Conservation (phyloP, 805 yeast species). For the Suhomyces xylopsoci region DNA sequence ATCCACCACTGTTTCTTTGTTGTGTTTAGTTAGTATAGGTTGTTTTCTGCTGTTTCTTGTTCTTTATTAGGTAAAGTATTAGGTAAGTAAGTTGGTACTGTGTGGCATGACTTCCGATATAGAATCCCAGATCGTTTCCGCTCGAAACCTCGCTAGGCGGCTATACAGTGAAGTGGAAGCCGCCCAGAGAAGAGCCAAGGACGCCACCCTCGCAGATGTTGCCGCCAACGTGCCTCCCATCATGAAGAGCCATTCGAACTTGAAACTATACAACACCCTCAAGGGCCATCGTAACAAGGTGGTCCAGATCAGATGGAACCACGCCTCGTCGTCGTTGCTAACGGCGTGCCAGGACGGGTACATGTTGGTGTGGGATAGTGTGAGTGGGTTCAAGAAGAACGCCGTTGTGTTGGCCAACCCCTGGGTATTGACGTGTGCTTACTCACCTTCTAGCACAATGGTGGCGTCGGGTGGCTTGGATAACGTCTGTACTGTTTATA, state of each 20-base stretch:
- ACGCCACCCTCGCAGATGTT: slow-evolving; percentile 43
- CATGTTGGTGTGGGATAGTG: slow-evolving; percentile 78
- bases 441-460: slow-evolving; percentile 60
- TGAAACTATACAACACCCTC: slow-evolving; percentile 37
- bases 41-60: too few relatives aligned
- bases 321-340: slow-evolving; percentile 55
- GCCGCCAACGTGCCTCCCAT: slow-evolving; percentile 31
- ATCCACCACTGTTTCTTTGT: neutral
- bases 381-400: slow-evolving; percentile 64
- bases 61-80: neutral
- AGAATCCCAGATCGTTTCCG: slow-evolving; percentile 14
- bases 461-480: slow-evolving; percentile 84
- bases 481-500: slow-evolving; percentile 70
- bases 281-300: slow-evolving; percentile 75
- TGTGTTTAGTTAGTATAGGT: too few relatives aligned
- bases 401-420: slow-evolving; percentile 72
- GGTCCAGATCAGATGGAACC: slow-evolving; percentile 65
- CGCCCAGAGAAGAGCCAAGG: slow-evolving; percentile 41
- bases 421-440: slow-evolving; percentile 76
- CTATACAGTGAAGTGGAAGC: slow-evolving; percentile 50
- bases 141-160: slow-evolving; percentile 45
- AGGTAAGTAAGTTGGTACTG: neutral
- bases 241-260: slow-evolving; percentile 19
- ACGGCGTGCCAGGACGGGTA: slow-evolving; percentile 87
- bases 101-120: neutral